phyloP scores from a whole-genome alignment of 2,329 filamentous ascomycete genomes.

The Colletotrichum sp. region DNA sequence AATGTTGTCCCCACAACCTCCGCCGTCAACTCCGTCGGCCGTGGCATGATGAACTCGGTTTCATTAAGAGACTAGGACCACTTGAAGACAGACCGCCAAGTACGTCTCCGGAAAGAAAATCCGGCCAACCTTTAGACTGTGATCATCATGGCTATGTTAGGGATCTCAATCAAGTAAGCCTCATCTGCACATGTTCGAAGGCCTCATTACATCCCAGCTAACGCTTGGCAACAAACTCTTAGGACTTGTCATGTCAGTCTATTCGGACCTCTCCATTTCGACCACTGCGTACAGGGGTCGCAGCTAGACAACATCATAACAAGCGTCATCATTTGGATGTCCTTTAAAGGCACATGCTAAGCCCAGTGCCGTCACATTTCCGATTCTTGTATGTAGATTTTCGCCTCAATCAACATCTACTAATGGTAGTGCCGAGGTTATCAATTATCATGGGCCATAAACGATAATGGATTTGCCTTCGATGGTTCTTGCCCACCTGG shows the following conservation, averaged over 20 bases:
- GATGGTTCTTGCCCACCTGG: not conserved
- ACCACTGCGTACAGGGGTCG: not conserved
- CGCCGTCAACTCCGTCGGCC: not conserved
- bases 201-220: not conserved
- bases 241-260: accelerated
- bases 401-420: not conserved
- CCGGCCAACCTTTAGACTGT: not conserved
- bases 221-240: accelerated
- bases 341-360: not conserved
- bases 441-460: not conserved
- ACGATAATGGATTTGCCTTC: not conserved
- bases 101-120: not conserved
- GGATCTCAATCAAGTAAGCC: not conserved
- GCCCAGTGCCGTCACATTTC: not conserved
- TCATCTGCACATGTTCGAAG: not conserved
- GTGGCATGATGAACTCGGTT: not conserved
- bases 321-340: not conserved
- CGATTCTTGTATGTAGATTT: not conserved
- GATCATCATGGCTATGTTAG: not conserved
- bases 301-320: not conserved
- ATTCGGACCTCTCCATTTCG: not conserved
- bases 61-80: not conserved
- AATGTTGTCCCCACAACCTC: not conserved
- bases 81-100: not conserved
- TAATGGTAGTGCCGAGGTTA: not conserved